These are phyloP conservation scores for Lipomyces oligophaga DNA, from an alignment of 805 yeast species.

Conservation along the genomic window DNA sequence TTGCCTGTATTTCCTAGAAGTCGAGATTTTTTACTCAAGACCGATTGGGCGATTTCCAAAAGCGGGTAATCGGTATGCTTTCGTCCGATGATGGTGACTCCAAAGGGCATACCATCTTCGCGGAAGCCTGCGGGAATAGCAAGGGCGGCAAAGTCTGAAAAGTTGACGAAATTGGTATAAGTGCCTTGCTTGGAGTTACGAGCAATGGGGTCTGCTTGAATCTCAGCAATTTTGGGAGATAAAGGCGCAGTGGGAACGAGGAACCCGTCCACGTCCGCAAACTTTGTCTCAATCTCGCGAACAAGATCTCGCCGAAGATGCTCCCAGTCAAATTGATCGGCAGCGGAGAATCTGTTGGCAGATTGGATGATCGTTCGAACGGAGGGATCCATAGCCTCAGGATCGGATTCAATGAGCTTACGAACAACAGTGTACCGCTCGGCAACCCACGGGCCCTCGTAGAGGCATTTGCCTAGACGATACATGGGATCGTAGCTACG, in stretches of 20 bases:
- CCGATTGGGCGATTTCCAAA: conserved; percentile 73
- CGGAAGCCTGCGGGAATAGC: conserved; percentile 90
- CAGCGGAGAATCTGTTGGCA: conserved; percentile 75
- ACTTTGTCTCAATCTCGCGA: conserved; percentile 54
- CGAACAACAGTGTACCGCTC: conserved; percentile 85
- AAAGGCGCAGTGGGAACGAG: conserved; percentile 93
- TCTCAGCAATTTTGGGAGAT: conserved; percentile 73
- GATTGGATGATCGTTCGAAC: conserved; percentile 69
- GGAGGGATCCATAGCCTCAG: conserved; percentile 71
- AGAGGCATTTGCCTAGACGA: conserved; percentile 78
- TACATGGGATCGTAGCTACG: conserved; percentile 71
- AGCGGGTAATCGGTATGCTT: conserved; percentile 87
- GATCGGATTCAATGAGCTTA: conserved; percentile 54
- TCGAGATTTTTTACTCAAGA: conserved; percentile 51
- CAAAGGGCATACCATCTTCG: conserved; percentile 82
- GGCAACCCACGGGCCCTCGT: conserved; percentile 98
- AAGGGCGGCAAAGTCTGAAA: conserved; percentile 88
- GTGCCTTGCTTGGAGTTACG: conserved; percentile 92
- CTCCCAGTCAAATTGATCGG: conserved; percentile 79
- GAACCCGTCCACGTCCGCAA: conserved; percentile 65
- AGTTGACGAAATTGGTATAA: conserved; percentile 92
- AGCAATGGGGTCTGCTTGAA: conserved; percentile 69
- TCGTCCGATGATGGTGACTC: conserved; percentile 77
- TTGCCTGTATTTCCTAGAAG: conserved; percentile 43
- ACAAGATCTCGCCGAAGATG: conserved; percentile 79